Conservation (phyloP, 2,329 filamentous ascomycete genomes). For the Botrytis pseudocinerea region DNA sequence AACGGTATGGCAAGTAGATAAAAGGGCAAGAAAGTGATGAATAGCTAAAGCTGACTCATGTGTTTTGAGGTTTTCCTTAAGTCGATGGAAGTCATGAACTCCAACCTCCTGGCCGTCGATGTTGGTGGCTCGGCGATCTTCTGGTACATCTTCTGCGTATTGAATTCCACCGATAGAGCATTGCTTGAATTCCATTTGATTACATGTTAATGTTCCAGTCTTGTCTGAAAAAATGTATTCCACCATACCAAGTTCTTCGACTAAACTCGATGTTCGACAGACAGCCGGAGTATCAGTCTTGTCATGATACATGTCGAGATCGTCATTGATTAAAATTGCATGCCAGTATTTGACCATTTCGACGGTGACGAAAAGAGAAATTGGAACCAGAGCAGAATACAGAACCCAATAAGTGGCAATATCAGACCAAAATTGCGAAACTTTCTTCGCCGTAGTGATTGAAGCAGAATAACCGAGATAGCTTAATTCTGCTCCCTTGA, state of each 20-base stretch:
- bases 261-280: conserved; percentile 91
- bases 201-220: conserved; percentile 95
- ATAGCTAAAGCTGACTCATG: conserved; percentile 62
- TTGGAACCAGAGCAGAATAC: conserved; percentile 94
- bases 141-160: conserved; percentile 88
- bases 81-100: conserved; percentile 66
- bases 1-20: conserved; percentile 93
- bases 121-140: conserved; percentile 80
- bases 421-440: conserved; percentile 84
- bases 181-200: conserved; percentile 98
- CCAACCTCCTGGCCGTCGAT: conserved; percentile 74
- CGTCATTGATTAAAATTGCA: conserved; percentile 95
- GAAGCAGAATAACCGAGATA: conserved; percentile 72
- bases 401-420: conserved; percentile 98
- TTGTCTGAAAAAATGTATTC: conserved; percentile 99
- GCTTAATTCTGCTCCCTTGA: conserved; percentile 58
- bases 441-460: conserved; percentile 55
- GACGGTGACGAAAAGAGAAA: conserved; percentile 95
- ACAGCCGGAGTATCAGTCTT: conserved; percentile 93
- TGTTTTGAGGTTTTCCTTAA: conserved; percentile 59
- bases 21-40: conserved; percentile 81
- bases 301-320: conserved; percentile 97
- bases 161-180: conserved; percentile 91
- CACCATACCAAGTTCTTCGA: conserved; percentile 96
- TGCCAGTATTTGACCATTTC: conserved; percentile 98